phyloP scores from a whole-genome alignment of 2,329 filamentous ascomycete species.

The Nemania sp. region DNA sequence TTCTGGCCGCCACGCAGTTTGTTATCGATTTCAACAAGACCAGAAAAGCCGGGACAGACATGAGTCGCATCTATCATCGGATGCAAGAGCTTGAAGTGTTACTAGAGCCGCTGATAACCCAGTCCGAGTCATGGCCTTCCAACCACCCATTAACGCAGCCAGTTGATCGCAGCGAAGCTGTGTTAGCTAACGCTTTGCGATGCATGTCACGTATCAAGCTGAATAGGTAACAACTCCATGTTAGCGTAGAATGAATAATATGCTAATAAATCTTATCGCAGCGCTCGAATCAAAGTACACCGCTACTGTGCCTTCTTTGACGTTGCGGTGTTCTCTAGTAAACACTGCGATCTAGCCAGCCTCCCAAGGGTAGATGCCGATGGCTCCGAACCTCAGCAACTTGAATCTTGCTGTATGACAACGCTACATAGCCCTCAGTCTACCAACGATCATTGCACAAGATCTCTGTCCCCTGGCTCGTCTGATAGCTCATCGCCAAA shows the following conservation, averaged over 20 bases:
- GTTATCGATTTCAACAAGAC: conserved; percentile 53
- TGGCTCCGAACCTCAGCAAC: conserved; percentile 39
- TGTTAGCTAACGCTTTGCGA: conserved; percentile 49
- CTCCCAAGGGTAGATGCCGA: conserved; percentile 34
- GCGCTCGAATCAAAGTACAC: conserved; percentile 57
- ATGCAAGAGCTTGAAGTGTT: conserved; percentile 48
- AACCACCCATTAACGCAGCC: conserved; percentile 42
- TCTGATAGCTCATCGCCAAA: conserved; percentile 37
- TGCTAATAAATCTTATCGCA: conserved; percentile 33
- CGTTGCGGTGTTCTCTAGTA: conserved; percentile 52
- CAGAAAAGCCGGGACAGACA: conserved; percentile 44
- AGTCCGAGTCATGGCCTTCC: conserved; percentile 44
- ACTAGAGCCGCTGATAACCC: conserved; percentile 45
- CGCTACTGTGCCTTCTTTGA: conserved; percentile 57
- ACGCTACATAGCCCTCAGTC: conserved; percentile 33
- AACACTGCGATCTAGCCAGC: conserved; percentile 53
- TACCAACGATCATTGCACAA: conserved; percentile 30
- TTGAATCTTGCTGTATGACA: conserved; percentile 45
- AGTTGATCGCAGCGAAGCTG: conserved; percentile 46
- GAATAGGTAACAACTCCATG: conserved; percentile 46
- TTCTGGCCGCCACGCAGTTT: conserved; percentile 52
- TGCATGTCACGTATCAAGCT: conserved; percentile 55
- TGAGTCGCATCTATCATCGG: conserved; percentile 46
- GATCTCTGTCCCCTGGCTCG: conserved; percentile 38
- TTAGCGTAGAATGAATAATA: background rate